Evolutionary conservation across 345 rosid species (phyloP).

Genomic region (Camelina laxa): DNA sequence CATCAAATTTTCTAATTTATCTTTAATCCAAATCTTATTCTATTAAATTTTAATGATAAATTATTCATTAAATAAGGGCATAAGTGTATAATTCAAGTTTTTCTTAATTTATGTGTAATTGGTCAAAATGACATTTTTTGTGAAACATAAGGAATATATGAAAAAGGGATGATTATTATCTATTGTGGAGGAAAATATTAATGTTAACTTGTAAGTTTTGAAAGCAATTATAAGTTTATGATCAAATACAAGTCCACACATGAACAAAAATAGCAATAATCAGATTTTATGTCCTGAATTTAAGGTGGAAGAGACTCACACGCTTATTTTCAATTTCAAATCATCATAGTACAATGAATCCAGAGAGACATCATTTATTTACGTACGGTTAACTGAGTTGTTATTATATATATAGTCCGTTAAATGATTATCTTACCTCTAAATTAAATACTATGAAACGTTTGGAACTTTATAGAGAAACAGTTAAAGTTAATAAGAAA

Average conservation of each 20-base stretch:
- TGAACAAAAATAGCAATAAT: slow-evolving; percentile 1
- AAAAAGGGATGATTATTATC: neutral
- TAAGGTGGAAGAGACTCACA: slow-evolving; percentile 41
- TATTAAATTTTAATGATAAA: no score
- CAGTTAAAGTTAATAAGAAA: neutral
- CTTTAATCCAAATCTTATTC: no score
- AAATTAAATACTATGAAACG: no score
- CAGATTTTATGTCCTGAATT: slow-evolving; percentile 34
- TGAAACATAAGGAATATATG: no score
- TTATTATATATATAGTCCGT: neutral
- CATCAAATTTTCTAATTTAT: no score
- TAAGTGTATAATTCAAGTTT: no score
- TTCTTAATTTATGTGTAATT: no score
- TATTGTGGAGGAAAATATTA: neutral
- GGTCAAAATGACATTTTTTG: no score
- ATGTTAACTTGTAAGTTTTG: neutral
- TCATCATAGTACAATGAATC: slow-evolving; percentile 36
- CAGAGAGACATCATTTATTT: slow-evolving; percentile 29
- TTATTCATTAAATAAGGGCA: no score
- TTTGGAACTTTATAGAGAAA: neutral
- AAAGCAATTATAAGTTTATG: neutral
- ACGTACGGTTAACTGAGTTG: slow-evolving; percentile 13
- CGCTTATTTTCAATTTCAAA: slow-evolving; percentile 32
- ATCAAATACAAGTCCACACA: neutral
- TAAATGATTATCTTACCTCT: neutral